Base-by-base conservation (phyloP, 2,329 filamentous ascomycete genomes). In the Fusarium pseudocircinatum region DNA sequence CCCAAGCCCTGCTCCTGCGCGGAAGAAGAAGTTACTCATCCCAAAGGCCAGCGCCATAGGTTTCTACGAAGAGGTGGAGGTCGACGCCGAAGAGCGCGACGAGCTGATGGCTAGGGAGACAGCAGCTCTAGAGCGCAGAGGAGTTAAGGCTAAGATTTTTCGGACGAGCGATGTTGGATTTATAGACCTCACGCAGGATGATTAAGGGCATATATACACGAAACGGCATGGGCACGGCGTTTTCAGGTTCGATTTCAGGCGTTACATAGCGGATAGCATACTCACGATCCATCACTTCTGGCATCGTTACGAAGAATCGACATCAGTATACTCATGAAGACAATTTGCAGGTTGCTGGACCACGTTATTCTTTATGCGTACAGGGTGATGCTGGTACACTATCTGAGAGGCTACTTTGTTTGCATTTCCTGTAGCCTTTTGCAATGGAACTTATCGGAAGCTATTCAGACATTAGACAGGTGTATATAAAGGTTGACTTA, bases 1-100 rank as follows among this genome's bases (percentile, higher is more conserved):
- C 30, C 67, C 75, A 18, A 69, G 60, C 7, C 71, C 74, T 50
- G 62, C 62, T 37, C 77, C 75, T 40, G 64, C 52, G 60, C 70
- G 63, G 63, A 80, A 76, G 74, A 86, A 84, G 69, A 85, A 82
- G 66, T 67, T 85, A 18, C 79, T 83, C 66, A 72, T 83, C 40
- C 82, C 84, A 18, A 80, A 80, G 46, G 76, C 76, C 32, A 83
- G 82, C 49, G 76, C 77, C 20, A 75, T 76, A 11, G 84, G 85
- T 7, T 86, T 84, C 75, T 83, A 84, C 69, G 75, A 78, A 32
- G 83, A 81, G 37, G 60, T 80, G 6, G 70, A 79, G 22, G 73
- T 79, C 13, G 72, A 77, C 3, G 70, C 66, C 3, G 73, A 78
- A 18, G 72, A 82, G 63, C 72, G 75, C 2, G 78, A 79, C 20